phyloP scores from a whole-genome alignment of 176 grass and related monocot species.

The Dendrocalamus sinicus region DNA sequence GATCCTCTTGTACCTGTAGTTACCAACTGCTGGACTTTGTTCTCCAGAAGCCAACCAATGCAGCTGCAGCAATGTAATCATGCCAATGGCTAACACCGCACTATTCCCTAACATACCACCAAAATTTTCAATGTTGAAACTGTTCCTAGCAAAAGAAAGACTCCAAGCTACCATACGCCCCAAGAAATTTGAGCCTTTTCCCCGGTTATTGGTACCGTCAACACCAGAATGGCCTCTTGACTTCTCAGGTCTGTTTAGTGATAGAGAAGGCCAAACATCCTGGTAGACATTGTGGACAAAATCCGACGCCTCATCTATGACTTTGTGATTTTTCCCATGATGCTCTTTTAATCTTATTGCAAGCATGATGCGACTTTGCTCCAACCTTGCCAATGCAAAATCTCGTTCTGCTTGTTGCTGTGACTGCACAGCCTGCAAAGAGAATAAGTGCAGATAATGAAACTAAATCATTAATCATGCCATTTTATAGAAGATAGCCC shows the following conservation, averaged over 20 bases:
- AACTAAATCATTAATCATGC: slow-evolving; percentile 5
- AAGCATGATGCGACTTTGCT: slow-evolving; percentile 89
- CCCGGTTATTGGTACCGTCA: slow-evolving; percentile 20
- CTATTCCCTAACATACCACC: slow-evolving; percentile 56
- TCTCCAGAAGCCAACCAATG: slow-evolving; percentile 52
- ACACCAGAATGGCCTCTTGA: slow-evolving; percentile 32
- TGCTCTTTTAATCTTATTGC: slow-evolving; percentile 79
- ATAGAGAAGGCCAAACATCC: slow-evolving; percentile 41
- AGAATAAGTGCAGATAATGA: neutral
- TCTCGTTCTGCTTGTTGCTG: slow-evolving; percentile 74
- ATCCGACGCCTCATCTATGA: slow-evolving; percentile 71
- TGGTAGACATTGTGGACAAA: slow-evolving; percentile 68
- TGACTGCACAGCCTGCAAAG: slow-evolving; percentile 76
- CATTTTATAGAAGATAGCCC: neutral
- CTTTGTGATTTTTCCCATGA: slow-evolving; percentile 60
- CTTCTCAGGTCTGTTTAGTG: slow-evolving; percentile 43
- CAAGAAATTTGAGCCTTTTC: slow-evolving; percentile 50
- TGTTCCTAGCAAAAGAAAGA: slow-evolving; percentile 54
- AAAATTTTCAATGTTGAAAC: slow-evolving; percentile 43
- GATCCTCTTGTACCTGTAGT: slow-evolving; percentile 44
- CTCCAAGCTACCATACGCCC: slow-evolving; percentile 53
- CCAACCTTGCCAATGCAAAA: slow-evolving; percentile 67
- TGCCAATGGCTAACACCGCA: slow-evolving; percentile 65
- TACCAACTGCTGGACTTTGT: slow-evolving; percentile 5
- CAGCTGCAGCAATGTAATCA: slow-evolving; percentile 68